Percentiles rank a stretch among this genome's conserved stretches.
Conservation (phyloP, 768 basidiomycete species). For the Tulasnella sp. region DNA sequence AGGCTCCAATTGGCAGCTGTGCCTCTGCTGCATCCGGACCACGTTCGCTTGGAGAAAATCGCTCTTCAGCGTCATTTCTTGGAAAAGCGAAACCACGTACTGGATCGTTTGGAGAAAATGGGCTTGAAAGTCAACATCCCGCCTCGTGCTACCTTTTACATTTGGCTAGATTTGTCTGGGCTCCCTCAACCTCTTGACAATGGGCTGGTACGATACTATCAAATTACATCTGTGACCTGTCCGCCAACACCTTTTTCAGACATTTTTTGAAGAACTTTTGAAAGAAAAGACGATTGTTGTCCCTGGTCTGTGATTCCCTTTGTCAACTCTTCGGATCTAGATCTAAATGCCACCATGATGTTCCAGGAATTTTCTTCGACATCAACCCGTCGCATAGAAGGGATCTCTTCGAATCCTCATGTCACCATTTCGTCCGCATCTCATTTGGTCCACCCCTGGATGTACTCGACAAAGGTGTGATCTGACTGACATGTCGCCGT, state of each 20-base stretch:
- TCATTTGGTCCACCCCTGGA: constrained; percentile 75
- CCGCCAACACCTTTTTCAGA: constrained; percentile 29
- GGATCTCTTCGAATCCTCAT: constrained; percentile 81
- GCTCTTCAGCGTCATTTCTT: constrained; percentile 87
- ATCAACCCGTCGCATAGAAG: constrained; percentile 46
- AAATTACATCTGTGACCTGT: background rate
- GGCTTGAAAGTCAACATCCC: constrained; percentile 65
- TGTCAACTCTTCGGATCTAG: background rate
- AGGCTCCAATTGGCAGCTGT: constrained; percentile 83
- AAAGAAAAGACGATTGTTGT: constrained; percentile 86
- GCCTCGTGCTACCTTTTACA: constrained; percentile 79
- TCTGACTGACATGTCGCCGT: background rate
- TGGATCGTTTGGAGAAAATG: constrained; percentile 63
- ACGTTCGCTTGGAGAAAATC: constrained; percentile 60
- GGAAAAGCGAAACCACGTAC: constrained; percentile 78
- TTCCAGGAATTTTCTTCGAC: constrained; percentile 22
- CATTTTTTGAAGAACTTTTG: constrained; percentile 88
- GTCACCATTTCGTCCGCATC: constrained; percentile 78
- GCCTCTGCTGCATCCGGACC: constrained; percentile 58
- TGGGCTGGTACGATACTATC: constrained; percentile 45
- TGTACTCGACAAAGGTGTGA: constrained; percentile 60
- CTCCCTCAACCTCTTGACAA: constrained; percentile 76
- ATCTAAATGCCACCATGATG: background rate
- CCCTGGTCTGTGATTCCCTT: constrained; percentile 64
- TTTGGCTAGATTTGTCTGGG: constrained; percentile 78